These are phyloP conservation scores for Cicer chorassanicum DNA, from an alignment of 306 rosid species.

Conservation along the genomic window DNA sequence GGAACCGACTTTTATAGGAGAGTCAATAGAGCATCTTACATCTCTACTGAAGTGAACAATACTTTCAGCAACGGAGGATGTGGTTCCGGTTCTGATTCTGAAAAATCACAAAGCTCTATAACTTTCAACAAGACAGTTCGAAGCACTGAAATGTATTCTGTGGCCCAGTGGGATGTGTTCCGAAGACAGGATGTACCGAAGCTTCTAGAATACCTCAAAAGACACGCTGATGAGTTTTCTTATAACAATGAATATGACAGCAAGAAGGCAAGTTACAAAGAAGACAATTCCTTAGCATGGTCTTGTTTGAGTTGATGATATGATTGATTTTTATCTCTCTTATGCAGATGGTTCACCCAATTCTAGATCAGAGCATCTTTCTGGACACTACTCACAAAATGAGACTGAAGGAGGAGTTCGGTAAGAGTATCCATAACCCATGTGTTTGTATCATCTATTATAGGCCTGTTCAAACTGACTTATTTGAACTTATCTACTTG, in stretches of 20 bases:
- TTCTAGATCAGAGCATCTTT: conserved; percentile 80
- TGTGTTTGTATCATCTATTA: conserved; percentile 28
- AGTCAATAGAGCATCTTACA: conserved; percentile 61
- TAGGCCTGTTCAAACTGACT: no score
- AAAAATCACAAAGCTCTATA: conserved; percentile 36
- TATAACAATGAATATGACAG: conserved; percentile 47
- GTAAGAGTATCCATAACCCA: conserved; percentile 53
- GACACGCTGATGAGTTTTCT: conserved; percentile 62
- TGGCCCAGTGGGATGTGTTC: conserved; percentile 91
- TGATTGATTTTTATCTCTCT: conserved; percentile 40
- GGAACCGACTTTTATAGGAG: conserved; percentile 66
- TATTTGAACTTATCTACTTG: no score
- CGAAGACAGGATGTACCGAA: conserved; percentile 92
- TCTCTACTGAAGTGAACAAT: conserved; percentile 51
- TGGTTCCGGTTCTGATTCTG: conserved; percentile 46
- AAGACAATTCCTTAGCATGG: conserved; percentile 38
- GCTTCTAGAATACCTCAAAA: conserved; percentile 80
- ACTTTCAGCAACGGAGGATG: conserved; percentile 49
- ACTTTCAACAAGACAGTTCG: conserved; percentile 37
- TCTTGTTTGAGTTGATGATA: conserved; percentile 27
- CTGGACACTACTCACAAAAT: conserved; percentile 73
- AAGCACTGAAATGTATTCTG: conserved; percentile 47
- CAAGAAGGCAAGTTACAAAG: conserved; percentile 58
- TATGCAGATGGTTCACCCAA: conserved; percentile 86
- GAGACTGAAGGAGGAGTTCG: conserved; percentile 87